Evolutionary conservation across 768 basidiomycete genomes (phyloP).

Genomic region (Bullera alba): DNA sequence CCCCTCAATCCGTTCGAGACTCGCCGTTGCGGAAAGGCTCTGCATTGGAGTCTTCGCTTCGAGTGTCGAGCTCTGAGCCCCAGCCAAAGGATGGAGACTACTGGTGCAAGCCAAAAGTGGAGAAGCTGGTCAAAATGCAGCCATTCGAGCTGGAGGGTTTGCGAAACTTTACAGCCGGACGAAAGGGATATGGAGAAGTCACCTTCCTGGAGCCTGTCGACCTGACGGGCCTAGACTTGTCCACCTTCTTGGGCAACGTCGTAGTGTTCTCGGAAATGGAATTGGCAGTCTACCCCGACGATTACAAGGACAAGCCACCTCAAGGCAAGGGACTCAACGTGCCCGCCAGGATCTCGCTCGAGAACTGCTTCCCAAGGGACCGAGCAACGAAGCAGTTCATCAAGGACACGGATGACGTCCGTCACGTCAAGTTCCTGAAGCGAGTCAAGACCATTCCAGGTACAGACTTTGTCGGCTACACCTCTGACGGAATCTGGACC

Average conservation of each 20-base stretch:
- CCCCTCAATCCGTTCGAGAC: conserved; percentile 10
- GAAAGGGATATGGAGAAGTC: conserved; percentile 86
- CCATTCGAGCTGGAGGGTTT: conserved; percentile 69
- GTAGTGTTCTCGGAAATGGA: conserved; percentile 86
- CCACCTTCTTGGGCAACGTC: conserved; percentile 74
- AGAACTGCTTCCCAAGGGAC: conserved; percentile 80
- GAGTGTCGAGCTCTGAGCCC: conserved; percentile 25
- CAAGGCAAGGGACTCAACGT: conserved; percentile 85
- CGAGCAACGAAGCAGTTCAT: conserved; percentile 86
- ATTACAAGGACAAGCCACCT: conserved; percentile 76
- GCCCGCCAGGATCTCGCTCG: conserved; percentile 65
- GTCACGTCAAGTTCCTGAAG: conserved; percentile 65
- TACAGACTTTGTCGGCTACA: conserved; percentile 74
- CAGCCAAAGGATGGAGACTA: conserved; percentile 70
- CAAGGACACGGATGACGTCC: conserved; percentile 70
- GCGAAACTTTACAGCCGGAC: conserved; percentile 72
- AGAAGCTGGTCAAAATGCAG: conserved; percentile 62
- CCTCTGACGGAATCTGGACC: conserved; percentile 77
- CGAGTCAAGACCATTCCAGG: conserved; percentile 75
- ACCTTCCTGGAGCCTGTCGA: conserved; percentile 70
- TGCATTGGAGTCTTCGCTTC: conserved; percentile 5
- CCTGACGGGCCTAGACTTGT: conserved; percentile 75
- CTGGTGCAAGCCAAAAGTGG: conserved; percentile 74
- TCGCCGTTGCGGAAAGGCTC: conserved; percentile 7
- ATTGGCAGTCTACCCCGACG: conserved; percentile 87